Conservation (phyloP, 192 early-diverging fungal genomes). For the Thoreauomyces humboldtii region DNA sequence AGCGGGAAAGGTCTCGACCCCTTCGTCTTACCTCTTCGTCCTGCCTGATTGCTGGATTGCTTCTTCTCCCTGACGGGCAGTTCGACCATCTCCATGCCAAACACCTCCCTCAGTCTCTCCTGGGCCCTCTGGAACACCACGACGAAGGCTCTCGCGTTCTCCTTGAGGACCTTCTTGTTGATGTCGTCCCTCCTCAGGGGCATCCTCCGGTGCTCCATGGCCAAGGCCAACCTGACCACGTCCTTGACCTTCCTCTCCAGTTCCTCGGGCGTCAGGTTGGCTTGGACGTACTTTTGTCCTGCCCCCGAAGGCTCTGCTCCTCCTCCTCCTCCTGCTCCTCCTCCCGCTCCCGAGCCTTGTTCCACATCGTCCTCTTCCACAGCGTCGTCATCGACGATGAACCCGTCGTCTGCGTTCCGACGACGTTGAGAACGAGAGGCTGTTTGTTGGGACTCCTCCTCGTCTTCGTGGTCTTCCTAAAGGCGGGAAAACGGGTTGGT, state of each 20-base stretch:
- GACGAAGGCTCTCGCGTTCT: constrained; percentile 42
- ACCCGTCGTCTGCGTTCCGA: no score
- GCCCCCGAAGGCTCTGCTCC: no score
- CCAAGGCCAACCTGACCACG: constrained; percentile 58
- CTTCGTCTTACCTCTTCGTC: constrained; percentile 5
- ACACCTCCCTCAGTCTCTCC: constrained; percentile 43
- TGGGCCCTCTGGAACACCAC: constrained; percentile 52
- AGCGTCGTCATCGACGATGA: no score
- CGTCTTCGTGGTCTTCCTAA: no score
- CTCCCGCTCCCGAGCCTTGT: no score
- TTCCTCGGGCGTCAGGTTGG: no score
- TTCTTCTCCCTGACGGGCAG: constrained; percentile 30
- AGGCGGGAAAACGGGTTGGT: no score
- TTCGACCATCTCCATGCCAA: constrained; percentile 66
- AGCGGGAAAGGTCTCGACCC: neutral
- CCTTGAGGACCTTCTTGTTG: constrained; percentile 52
- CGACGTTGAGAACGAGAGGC: no score
- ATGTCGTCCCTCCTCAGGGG: constrained; percentile 62
- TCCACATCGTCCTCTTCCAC: no score
- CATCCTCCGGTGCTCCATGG: constrained; percentile 49
- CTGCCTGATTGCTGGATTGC: constrained; percentile 17
- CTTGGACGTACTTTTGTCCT: no score
- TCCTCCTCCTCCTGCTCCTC: no score
- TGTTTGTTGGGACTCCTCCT: no score
- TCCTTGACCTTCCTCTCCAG: constrained; percentile 58